Conservation (phyloP, 78 protist genomes). For the Monosiga brevicollis region DNA sequence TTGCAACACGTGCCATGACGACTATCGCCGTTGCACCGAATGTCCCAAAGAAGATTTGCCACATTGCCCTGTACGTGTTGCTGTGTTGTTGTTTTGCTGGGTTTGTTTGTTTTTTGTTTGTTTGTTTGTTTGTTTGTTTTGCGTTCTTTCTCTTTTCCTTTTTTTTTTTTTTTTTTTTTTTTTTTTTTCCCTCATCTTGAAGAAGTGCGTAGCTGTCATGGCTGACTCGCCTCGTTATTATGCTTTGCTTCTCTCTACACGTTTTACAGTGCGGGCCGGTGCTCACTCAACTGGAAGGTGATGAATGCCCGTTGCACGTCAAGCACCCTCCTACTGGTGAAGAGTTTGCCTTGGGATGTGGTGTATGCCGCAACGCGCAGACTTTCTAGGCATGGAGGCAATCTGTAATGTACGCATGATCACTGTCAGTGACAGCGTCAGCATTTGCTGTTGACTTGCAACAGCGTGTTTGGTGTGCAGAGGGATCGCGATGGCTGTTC, state of each 20-base stretch:
- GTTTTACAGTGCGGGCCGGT: not conserved
- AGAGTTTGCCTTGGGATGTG: not conserved
- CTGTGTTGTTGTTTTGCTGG: not conserved
- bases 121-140: not conserved
- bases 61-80: not conserved
- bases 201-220: too few species aligned
- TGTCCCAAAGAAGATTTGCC: not conserved
- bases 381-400: too few species aligned
- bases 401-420: too few species aligned
- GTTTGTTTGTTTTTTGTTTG: not conserved
- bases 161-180: too few species aligned
- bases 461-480: too few species aligned
- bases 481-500: too few species aligned
- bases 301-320: not conserved
- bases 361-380: not conserved
- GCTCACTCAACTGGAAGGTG: not conserved
- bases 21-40: not conserved
- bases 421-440: too few species aligned
- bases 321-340: not conserved
- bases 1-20: conserved; percentile 38
- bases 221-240: too few species aligned
- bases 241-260: too few species aligned
- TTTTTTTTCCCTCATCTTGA: not conserved
- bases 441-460: too few species aligned
- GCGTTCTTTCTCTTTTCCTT: too few species aligned